A percentile compares a stretch with the other conserved stretches of the same genome.
Conservation (phyloP, 1,139 yeast genomes). For the Suhomyces bribrorum region DNA sequence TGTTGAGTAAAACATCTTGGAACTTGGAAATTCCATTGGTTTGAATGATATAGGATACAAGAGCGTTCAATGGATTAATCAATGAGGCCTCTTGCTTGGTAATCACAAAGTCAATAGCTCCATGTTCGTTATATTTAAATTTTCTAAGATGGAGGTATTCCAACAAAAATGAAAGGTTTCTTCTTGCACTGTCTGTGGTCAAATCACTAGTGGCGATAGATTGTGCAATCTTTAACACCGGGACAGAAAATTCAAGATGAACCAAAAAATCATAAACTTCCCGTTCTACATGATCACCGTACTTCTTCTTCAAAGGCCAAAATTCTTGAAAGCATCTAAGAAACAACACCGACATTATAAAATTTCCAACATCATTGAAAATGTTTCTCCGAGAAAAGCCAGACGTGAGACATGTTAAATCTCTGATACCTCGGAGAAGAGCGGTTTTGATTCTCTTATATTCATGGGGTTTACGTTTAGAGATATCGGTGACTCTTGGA, state of each 20-base stretch:
- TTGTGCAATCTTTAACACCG: constrained; percentile 48
- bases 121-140: constrained; percentile 33
- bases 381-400: constrained; percentile 22
- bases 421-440: constrained; percentile 38
- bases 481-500: constrained; percentile 31
- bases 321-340: constrained; percentile 59
- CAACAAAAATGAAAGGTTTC: constrained; percentile 21
- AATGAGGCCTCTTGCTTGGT: constrained; percentile 54
- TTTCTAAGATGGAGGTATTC: constrained; percentile 28
- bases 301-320: constrained; percentile 55
- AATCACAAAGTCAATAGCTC: constrained; percentile 44
- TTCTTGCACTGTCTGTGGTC: constrained; percentile 21
- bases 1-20: constrained; percentile 16
- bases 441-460: constrained; percentile 32
- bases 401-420: constrained; percentile 48
- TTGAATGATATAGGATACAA: constrained; percentile 47
- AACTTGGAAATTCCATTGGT: constrained; percentile 29
- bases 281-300: constrained; percentile 67
- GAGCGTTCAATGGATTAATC: constrained; percentile 59
- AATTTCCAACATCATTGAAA: constrained; percentile 31
- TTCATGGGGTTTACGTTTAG: constrained; percentile 19
- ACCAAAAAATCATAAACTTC: constrained; percentile 54
- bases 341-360: constrained; percentile 41
- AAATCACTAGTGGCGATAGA: constrained; percentile 39
- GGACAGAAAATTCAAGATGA: constrained; percentile 49